Percentiles rank a stretch among this genome's conserved stretches.
Evolutionary conservation across 78 protist species (phyloP).

Genomic region (Protostelium mycophagum): DNA sequence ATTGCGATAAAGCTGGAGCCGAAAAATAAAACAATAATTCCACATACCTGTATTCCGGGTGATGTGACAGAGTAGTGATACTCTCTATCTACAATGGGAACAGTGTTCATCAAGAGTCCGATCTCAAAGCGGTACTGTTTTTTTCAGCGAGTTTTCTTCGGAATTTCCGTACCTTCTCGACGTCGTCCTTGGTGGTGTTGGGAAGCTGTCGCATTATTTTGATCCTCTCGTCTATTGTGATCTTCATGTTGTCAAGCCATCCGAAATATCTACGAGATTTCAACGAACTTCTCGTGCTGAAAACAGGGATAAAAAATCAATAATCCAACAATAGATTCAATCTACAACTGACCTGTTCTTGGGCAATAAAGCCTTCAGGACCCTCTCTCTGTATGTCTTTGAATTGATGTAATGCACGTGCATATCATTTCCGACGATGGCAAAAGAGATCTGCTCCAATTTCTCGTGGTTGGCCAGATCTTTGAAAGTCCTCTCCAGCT

Average conservation of each 20-base stretch:
- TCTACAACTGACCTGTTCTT: constrained; percentile 12
- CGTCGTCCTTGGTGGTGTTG: constrained; percentile 21
- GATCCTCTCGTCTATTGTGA: constrained; percentile 27
- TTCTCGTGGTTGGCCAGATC: constrained; percentile 15
- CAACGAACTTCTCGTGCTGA: no score
- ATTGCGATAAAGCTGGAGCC: no score
- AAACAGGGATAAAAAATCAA: no score
- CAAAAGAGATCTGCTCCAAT: constrained; percentile 24
- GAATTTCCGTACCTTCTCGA: constrained; percentile 12
- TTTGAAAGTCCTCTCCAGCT: background rate
- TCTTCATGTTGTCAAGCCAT: constrained; percentile 13
- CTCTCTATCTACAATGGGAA: constrained; percentile 16
- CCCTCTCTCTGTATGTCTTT: constrained; percentile 13
- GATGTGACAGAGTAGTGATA: constrained; percentile 31
- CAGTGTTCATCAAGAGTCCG: constrained; percentile 33
- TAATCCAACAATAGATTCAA: background rate
- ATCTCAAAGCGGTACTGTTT: constrained; percentile 35
- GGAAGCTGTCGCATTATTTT: constrained; percentile 15
- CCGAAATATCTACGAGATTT: constrained; percentile 1
- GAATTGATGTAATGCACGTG: constrained; percentile 4
- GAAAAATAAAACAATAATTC: no score
- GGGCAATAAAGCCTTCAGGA: constrained; percentile 28
- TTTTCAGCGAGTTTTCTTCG: background rate
- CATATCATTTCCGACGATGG: background rate
- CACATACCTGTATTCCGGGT: constrained; percentile 29